Evolutionary conservation across 352 stramenopile species (phyloP).

Genomic region (Halophytophthora batemanensis): DNA sequence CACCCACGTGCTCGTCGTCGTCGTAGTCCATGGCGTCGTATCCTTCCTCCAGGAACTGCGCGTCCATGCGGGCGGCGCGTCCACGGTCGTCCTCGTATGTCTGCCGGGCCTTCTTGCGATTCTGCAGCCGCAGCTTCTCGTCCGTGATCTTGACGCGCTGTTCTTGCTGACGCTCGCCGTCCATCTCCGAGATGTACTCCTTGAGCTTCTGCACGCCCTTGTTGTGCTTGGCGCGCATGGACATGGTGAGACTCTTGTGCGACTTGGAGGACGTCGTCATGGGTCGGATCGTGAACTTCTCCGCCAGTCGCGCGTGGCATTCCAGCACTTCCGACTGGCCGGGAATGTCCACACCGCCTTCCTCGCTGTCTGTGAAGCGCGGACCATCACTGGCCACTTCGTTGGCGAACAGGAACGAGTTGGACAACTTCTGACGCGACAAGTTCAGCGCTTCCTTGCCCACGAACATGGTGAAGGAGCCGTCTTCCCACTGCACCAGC

Average conservation of each 20-base stretch:
- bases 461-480: slow-evolving; percentile 84
- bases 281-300: slow-evolving; percentile 86
- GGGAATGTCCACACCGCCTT: slow-evolving; percentile 45
- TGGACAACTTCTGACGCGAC: slow-evolving; percentile 82
- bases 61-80: slow-evolving; percentile 73
- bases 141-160: slow-evolving; percentile 85
- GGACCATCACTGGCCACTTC: slow-evolving; percentile 68
- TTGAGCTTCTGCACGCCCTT: slow-evolving; percentile 86
- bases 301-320: slow-evolving; percentile 72
- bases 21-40: slow-evolving; percentile 79
- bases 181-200: slow-evolving; percentile 83
- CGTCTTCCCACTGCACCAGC: slow-evolving; percentile 85
- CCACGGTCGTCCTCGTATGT: slow-evolving; percentile 78
- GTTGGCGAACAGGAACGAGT: slow-evolving; percentile 86
- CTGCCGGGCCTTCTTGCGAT: slow-evolving; percentile 84
- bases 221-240: slow-evolving; percentile 87
- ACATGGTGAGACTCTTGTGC: slow-evolving; percentile 87
- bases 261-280: slow-evolving; percentile 83
- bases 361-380: slow-evolving; percentile 53
- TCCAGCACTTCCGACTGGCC: slow-evolving; percentile 81
- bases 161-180: slow-evolving; percentile 80
- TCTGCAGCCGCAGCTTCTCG: slow-evolving; percentile 78
- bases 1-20: slow-evolving; percentile 78
- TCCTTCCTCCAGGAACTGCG: slow-evolving; percentile 78
- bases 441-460: slow-evolving; percentile 78